Percentiles rank a stretch among this genome's conserved stretches.
phyloP scores from a whole-genome alignment of 768 basidiomycete species.

The Amanita pallidorosea region DNA sequence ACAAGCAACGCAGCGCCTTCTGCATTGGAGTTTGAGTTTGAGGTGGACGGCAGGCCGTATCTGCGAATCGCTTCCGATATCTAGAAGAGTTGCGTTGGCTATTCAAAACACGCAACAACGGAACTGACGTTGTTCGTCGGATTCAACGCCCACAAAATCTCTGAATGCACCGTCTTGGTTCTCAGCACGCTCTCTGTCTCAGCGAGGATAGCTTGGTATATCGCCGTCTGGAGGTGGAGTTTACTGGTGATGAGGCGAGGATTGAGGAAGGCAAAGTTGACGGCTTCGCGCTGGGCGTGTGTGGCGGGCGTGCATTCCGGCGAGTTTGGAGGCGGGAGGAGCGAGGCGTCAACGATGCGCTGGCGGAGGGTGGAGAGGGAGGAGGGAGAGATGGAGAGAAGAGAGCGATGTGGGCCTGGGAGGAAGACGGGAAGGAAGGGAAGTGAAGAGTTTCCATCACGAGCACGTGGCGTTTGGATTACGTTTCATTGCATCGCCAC shows the following conservation, averaged over 20 bases:
- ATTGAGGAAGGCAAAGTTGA: conserved; percentile 90
- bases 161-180: conserved; percentile 86
- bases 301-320: conserved; percentile 22
- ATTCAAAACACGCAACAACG: not conserved
- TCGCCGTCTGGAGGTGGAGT: conserved; percentile 74
- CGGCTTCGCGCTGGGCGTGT: conserved; percentile 56
- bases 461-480: not conserved
- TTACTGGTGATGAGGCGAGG: conserved; percentile 72
- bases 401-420: conserved; percentile 2
- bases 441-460: not conserved
- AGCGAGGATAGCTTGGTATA: conserved; percentile 73
- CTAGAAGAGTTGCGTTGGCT: conserved; percentile 22
- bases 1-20: conserved; percentile 46
- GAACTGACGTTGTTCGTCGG: conserved; percentile 71
- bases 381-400: conserved; percentile 1
- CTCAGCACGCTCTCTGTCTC: conserved; percentile 46
- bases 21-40: conserved; percentile 5
- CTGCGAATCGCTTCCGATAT: conserved; percentile 82
- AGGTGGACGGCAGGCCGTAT: conserved; percentile 64
- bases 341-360: not conserved
- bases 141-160: conserved; percentile 80
- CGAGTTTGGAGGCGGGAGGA: not conserved
- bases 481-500: not conserved
- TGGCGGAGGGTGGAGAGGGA: not conserved
- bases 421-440: not conserved